phyloP scores from a whole-genome alignment of 495 filamentous ascomycete genomes.

The Podospora anserina region DNA sequence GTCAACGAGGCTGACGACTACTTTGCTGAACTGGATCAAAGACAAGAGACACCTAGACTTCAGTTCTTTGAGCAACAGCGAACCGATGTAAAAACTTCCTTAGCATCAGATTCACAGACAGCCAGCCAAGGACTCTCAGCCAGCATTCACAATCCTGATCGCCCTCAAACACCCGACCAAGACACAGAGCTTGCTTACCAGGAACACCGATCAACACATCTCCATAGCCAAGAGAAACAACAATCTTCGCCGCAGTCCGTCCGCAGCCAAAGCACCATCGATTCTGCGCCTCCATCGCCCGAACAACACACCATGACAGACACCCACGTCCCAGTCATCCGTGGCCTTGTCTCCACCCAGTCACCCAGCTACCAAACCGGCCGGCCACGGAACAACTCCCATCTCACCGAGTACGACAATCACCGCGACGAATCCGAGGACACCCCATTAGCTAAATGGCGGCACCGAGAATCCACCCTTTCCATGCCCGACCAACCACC shows the following conservation, averaged over 20 bases:
- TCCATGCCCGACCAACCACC: background rate
- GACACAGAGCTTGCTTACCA: constrained; percentile 3
- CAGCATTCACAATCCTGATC: constrained; percentile 11
- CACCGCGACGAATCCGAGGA: background rate
- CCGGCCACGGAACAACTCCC: constrained; percentile 14
- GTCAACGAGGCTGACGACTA: constrained; percentile 14
- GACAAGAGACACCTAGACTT: background rate
- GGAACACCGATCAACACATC: background rate
- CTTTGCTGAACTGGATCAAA: background rate
- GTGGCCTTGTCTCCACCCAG: constrained; percentile 11
- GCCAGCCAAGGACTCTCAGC: background rate
- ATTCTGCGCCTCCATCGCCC: constrained; percentile 22
- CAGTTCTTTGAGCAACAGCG: background rate
- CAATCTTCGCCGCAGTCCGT: constrained; percentile 25
- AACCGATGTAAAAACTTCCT: background rate
- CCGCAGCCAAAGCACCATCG: constrained; percentile 23
- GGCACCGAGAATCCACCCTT: background rate
- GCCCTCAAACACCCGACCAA: constrained; percentile 20
- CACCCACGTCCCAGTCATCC: constrained; percentile 19
- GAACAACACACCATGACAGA: constrained; percentile 2
- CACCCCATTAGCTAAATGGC: background rate
- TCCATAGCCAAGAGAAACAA: background rate
- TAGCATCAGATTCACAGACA: background rate
- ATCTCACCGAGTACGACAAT: constrained; percentile 14
- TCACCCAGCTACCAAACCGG: constrained; percentile 11